A percentile compares a stretch with the other conserved stretches of the same genome.
Conservation (phyloP, 192 early-diverging fungal genomes). For the Jimgerdemannia lactiflua region DNA sequence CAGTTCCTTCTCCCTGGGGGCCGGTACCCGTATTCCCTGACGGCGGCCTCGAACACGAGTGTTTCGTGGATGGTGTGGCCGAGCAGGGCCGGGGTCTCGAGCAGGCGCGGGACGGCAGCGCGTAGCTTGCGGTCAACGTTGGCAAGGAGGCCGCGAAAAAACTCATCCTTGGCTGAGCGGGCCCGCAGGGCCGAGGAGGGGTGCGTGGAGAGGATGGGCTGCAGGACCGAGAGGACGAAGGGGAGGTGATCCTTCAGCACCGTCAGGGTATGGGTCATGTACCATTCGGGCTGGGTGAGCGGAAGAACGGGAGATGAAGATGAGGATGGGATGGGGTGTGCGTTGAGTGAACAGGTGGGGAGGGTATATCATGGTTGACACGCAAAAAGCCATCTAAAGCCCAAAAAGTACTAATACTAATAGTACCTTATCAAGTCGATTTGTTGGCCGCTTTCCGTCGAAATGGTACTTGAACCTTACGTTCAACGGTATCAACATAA, state of each 20-base stretch:
- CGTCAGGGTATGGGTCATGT: conserved; percentile 55
- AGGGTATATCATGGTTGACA: neutral
- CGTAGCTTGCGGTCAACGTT: conserved; percentile 57
- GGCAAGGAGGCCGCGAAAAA: conserved; percentile 54
- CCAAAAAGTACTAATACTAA: too few species aligned
- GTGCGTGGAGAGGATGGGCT: conserved; percentile 48
- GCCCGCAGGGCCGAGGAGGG: conserved; percentile 24
- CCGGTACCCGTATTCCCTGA: conserved; percentile 57
- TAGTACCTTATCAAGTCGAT: conserved; percentile 70
- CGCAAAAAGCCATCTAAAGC: neutral
- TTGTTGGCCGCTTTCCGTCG: conserved; percentile 64
- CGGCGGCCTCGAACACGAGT: conserved; percentile 62
- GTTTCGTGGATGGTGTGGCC: conserved; percentile 66
- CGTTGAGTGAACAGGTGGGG: neutral
- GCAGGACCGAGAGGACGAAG: conserved; percentile 60
- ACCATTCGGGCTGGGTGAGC: conserved; percentile 71
- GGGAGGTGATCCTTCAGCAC: conserved; percentile 59
- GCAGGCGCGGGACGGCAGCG: conserved; percentile 44
- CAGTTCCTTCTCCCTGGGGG: conserved; percentile 39
- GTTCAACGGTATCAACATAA: conserved; percentile 58
- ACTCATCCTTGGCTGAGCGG: conserved; percentile 64
- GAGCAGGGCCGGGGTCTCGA: conserved; percentile 55
- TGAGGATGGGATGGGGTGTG: neutral
- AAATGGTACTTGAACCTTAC: conserved; percentile 74
- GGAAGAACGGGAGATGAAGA: neutral